Evolutionary conservation across 768 basidiomycete species (phyloP).

Genomic region (Tylopilus felleus): DNA sequence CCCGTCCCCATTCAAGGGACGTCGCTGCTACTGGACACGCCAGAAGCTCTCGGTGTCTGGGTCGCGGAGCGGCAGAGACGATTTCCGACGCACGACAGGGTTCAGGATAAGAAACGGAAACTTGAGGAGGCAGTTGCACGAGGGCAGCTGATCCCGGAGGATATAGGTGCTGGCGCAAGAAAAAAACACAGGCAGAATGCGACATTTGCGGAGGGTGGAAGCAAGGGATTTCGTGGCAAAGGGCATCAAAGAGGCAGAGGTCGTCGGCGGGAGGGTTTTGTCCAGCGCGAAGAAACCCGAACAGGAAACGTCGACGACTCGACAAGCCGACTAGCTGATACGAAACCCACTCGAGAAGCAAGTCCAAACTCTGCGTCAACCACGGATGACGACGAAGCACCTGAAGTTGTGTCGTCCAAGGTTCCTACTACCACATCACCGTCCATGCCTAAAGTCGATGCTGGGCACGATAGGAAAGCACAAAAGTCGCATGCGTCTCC

Average conservation of each 20-base stretch:
- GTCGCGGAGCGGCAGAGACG: conserved; percentile 82
- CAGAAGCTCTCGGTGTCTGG: conserved; percentile 82
- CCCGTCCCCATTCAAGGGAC: conserved; percentile 77
- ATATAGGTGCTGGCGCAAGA: conserved; percentile 37
- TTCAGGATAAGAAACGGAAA: conserved; percentile 81
- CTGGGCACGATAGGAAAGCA: conserved; percentile 1
- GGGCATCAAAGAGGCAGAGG: conserved; percentile 31
- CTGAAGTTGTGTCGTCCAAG: conserved; percentile 62
- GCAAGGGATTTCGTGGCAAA: conserved; percentile 4
- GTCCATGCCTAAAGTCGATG: conserved; percentile 8
- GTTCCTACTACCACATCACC: conserved; percentile 10
- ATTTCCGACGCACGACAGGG: conserved; percentile 69
- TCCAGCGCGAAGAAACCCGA: background rate
- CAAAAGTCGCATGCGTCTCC: conserved; percentile 1
- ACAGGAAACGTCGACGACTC: background rate
- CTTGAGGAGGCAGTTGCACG: conserved; percentile 74
- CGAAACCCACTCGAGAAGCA: conserved; percentile 4
- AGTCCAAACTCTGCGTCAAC: conserved; percentile 22
- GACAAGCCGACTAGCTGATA: background rate
- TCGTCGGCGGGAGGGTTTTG: conserved; percentile 19
- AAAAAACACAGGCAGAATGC: conserved; percentile 42
- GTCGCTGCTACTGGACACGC: conserved; percentile 68
- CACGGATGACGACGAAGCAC: conserved; percentile 42
- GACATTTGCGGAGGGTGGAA: background rate
- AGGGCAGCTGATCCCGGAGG: conserved; percentile 62